Percentiles rank a stretch among this genome's conserved stretches.
Evolutionary conservation across 129 eudicot species (phyloP).

Genomic region (Centella asiatica): DNA sequence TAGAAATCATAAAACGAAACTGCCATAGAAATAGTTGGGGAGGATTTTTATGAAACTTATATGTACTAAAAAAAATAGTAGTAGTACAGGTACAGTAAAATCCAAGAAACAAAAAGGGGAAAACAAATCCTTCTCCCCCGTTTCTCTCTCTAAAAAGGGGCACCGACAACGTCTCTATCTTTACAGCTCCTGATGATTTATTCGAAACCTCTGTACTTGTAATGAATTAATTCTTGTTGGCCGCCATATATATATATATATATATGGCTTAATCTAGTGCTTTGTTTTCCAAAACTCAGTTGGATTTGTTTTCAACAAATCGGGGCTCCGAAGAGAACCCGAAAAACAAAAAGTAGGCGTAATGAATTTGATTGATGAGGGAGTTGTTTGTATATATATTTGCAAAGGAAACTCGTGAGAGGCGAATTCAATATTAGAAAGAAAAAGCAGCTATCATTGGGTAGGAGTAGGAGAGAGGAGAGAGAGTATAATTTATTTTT

Average conservation of each 20-base stretch:
- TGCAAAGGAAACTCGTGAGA: neutral
- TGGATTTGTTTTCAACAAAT: neutral
- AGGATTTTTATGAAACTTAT: no score
- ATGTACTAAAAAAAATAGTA: no score
- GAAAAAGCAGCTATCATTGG: conserved; percentile 16
- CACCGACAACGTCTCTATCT: conserved; percentile 40
- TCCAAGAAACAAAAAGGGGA: no score
- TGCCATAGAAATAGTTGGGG: no score
- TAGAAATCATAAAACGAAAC: no score
- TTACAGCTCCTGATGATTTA: no score
- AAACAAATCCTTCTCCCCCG: no score
- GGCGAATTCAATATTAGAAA: neutral
- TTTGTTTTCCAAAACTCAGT: neutral
- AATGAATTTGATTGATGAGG: no score
- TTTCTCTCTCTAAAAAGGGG: no score
- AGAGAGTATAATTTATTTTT: conserved; percentile 1
- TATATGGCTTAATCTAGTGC: neutral
- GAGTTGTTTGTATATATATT: neutral
- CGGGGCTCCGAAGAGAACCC: conserved; percentile 8
- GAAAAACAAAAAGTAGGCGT: neutral
- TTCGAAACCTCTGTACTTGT: no score
- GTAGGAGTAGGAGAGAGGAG: neutral
- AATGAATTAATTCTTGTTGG: conserved; percentile 19
- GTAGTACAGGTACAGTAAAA: no score
- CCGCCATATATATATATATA: conserved; percentile 20